Base-by-base conservation (phyloP, 208 protist species). In the Leishmania martiniquensis region DNA sequence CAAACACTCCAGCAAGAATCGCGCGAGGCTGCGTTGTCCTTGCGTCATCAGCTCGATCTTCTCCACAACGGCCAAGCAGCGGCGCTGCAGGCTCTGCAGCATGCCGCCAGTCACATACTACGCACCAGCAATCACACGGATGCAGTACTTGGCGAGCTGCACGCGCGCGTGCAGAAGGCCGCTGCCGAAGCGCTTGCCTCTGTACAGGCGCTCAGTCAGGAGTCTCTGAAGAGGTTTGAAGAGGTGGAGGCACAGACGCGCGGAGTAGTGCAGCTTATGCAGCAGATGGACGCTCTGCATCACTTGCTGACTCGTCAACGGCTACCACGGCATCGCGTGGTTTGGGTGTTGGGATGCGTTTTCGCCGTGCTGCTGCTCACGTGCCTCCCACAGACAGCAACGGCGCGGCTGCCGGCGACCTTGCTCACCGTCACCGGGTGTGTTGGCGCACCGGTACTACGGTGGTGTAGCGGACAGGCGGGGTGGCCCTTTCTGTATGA, bases 211-310 rank as follows among this genome's bases (percentile, higher is more conserved):
- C 77, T 92, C 45, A 54, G 73, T 17, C 54, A 67, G 2, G 83
- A 87, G 59, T 76, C 89, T 1, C 63, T 77, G 34, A 77, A 66
- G 72, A 87, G 88, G 65, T 89, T 87, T 68, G 77, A 72, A 9
- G 85, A 80, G 10, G 75, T 90, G 45, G 88, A 93, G 84, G 60
- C 69, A 45, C 89, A 92, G 47, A 87, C 87, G 15, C 62, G 73
- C n/a, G 85, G 83, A 4, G 84, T 95, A 42, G 15, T 88, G 39
- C 74, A 78, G 20, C 60, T 89, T 1, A 69, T 95, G 65, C 80
- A 78, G 42, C 85, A 90, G n/a, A 75, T 95, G 59, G 91, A 93
- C 72, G 17, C 45, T 15, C 76, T 90, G 57, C 88, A 93, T 62
- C 81, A 76, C 34, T 15, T 77, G 5, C 51, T 95, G n/a, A 65